Conservation (phyloP, 106 monocot species). For the Dactylorhiza incarnata region DNA sequence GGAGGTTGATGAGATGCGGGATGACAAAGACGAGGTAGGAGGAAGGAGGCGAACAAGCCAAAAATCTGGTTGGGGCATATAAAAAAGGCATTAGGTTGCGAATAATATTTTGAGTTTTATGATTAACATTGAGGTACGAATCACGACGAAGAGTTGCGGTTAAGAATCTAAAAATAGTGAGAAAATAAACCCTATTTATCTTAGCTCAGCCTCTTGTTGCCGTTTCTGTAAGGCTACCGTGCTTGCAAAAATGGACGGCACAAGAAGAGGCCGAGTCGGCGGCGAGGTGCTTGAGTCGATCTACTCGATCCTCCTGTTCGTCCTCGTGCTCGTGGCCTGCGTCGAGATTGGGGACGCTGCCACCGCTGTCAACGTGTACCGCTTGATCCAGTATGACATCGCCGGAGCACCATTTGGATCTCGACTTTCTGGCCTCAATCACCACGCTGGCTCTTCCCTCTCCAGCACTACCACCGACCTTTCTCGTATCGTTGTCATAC, state of each 20-base stretch:
- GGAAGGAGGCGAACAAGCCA: too few relatives aligned
- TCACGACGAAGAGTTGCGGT: too few relatives aligned
- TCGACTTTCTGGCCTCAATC: conserved; percentile 62
- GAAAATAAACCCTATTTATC: too few relatives aligned
- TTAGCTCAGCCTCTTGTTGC: neutral
- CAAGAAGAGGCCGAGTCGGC: conserved; percentile 6
- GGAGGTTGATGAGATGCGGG: too few relatives aligned
- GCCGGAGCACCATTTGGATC: conserved; percentile 81
- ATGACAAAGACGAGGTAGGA: too few relatives aligned
- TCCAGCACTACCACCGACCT: conserved; percentile 58
- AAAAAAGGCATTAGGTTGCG: too few relatives aligned
- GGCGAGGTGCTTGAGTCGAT: conserved; percentile 42
- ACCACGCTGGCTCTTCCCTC: conserved; percentile 69
- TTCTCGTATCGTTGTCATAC: conserved; percentile 66
- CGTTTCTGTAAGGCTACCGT: neutral
- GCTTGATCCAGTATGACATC: conserved; percentile 94
- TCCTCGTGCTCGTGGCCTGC: conserved; percentile 76
- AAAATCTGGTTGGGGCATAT: too few relatives aligned
- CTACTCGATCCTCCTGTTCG: conserved; percentile 49
- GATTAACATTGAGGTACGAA: too few relatives aligned
- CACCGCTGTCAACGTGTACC: conserved; percentile 89
- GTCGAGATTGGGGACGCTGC: conserved; percentile 96
- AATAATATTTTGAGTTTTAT: too few relatives aligned
- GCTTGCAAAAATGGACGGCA: neutral
- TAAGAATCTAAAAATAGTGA: too few relatives aligned